Evolutionary conservation across 2,329 filamentous ascomycete species (phyloP), one percentile per base, ranked within the genome.

Genomic region (Fusarium brachygibbosum): DNA sequence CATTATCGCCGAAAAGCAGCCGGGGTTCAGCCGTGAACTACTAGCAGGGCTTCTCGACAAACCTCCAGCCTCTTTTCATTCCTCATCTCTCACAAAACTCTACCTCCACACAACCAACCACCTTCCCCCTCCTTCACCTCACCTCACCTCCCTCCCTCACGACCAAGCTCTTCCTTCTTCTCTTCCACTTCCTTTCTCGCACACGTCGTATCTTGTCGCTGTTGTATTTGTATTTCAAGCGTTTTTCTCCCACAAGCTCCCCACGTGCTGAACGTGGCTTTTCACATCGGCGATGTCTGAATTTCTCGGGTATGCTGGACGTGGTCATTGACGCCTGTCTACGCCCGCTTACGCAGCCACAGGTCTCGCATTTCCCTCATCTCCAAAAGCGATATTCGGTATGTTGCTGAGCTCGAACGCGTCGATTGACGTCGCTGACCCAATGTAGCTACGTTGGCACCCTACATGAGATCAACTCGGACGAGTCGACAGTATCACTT

Each of bases 371-470:
- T 98, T 86, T 97, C 94, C 68, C 89, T 98, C 83, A 96, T 98
- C 82, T 98, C 94, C 66, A 97, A 95, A 86, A 97, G 93, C 82
- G 94, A 97, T 83, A 97, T 98, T 83, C 93, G 94, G 93, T 97
- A 87, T 78, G 90, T 82, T 60, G 40, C 62, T 35, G 54, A 16
- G 19, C 40, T 29, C 61, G 51, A 60, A 63, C 28, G 48, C 46
- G 23, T 50, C 53, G 37, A 45, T 46, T 35, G 41, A 45, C 34
- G 42, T 69, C 69, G 72, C 80, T 83, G 69, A 83, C 80, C 52
- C 66, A 58, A 61, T 65, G 62, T 77, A 98, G 94, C 82, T 98
- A 98, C 84, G 93, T 97, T 77, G 96, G 96, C 73, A 95, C 92
- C 56, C 90, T 99, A 53, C 94, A 98, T 83, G 93, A 98, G 81